Conservation (phyloP, 2,329 filamentous ascomycete genomes). For the Rachicladosporium sp. region DNA sequence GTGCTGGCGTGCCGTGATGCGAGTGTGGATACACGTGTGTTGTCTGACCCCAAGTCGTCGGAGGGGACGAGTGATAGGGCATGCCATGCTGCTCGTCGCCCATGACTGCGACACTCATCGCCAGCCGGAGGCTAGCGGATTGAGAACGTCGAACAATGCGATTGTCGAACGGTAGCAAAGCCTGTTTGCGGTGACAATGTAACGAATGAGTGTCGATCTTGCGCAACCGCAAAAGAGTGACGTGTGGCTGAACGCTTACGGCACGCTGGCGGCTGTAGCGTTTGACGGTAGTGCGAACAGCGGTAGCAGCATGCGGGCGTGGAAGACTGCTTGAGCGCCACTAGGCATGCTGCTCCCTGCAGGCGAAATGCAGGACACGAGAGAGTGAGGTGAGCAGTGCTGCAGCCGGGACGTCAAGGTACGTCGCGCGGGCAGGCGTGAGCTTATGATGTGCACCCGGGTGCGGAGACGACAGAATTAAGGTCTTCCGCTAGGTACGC, state of each 20-base stretch:
- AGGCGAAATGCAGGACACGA: conserved; percentile 5
- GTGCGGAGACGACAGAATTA: conserved; percentile 3
- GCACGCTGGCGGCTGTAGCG: conserved; percentile 4
- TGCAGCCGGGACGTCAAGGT: conserved; percentile 3
- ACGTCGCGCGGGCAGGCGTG: conserved; percentile 2
- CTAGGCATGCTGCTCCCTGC: conserved; percentile 5
- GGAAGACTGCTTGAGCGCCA: conserved; percentile 3
- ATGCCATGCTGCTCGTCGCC: conserved; percentile 18
- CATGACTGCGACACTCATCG: conserved; percentile 14
- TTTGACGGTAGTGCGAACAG: conserved; percentile 3
- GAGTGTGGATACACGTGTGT: conserved; percentile 33
- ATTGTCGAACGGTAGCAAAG: conserved; percentile 4
- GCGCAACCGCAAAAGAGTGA: conserved; percentile 1
- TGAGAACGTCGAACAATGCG: not conserved
- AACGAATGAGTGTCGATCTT: conserved; percentile 4
- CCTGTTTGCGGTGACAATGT: conserved; percentile 1
- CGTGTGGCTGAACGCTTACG: conserved; percentile 3
- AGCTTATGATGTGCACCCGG: conserved; percentile 6
- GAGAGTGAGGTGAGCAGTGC: conserved; percentile 1
- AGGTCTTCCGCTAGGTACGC: not conserved
- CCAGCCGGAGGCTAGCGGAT: too few species aligned
- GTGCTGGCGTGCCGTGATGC: conserved; percentile 58
- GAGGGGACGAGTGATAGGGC: conserved; percentile 18
- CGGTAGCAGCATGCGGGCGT: conserved; percentile 3
- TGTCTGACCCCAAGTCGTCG: conserved; percentile 15